Evolutionary conservation across 1,284 basidiomycete species (phyloP).

Genomic region (Lentinus polychrous): DNA sequence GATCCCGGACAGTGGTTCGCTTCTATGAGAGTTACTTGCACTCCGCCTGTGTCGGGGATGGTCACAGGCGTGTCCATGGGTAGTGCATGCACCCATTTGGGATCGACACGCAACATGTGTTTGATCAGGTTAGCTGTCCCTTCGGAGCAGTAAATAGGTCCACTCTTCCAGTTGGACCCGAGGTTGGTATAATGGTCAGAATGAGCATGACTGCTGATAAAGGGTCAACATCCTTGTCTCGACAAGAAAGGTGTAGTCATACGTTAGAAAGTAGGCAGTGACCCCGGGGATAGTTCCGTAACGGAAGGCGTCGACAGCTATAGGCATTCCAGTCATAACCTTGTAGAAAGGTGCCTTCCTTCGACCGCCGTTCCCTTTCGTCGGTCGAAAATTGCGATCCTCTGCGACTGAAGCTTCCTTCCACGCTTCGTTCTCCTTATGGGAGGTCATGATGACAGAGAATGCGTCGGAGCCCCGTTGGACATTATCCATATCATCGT

Average conservation of each 20-base stretch:
- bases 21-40: slow-evolving; percentile 89
- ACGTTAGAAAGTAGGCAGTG: slow-evolving; percentile 85
- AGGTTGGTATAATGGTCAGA: slow-evolving; percentile 93
- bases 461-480: slow-evolving; percentile 42
- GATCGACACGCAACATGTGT: slow-evolving; percentile 84
- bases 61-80: slow-evolving; percentile 73
- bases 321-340: slow-evolving; percentile 94
- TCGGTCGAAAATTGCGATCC: slow-evolving; percentile 39
- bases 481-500: not conserved
- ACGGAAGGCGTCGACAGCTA: slow-evolving; percentile 92
- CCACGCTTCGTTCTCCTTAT: slow-evolving; percentile 79
- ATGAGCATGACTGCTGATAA: slow-evolving; percentile 71
- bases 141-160: slow-evolving; percentile 92
- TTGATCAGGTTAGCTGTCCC: slow-evolving; percentile 88
- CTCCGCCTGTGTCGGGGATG: slow-evolving; percentile 81
- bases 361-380: slow-evolving; percentile 47
- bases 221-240: not conserved
- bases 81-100: slow-evolving; percentile 81
- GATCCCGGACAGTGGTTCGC: slow-evolving; percentile 99
- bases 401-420: slow-evolving; percentile 63
- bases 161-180: slow-evolving; percentile 80
- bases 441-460: slow-evolving; percentile 76
- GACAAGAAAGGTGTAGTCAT: not conserved
- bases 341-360: slow-evolving; percentile 91
- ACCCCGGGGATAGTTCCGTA: slow-evolving; percentile 89